These are phyloP conservation scores for Porcisia hertigi DNA, from an alignment of 208 protist species.

Conservation along the genomic window DNA sequence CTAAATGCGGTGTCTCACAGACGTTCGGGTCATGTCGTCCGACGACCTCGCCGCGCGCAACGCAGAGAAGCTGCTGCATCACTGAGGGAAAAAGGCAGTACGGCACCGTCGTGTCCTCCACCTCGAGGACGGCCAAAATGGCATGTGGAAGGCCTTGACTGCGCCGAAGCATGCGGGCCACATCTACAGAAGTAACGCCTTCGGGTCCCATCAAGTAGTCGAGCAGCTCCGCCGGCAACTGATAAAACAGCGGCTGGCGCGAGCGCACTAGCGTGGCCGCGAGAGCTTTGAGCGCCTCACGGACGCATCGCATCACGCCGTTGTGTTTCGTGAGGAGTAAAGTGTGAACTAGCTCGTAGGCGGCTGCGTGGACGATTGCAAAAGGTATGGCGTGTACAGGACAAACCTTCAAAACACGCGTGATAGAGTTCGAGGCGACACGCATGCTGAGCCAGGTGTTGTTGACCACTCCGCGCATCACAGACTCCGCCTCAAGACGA, in stretches of 20 bases:
- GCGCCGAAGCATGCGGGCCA: slow-evolving; percentile 82
- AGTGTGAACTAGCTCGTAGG: slow-evolving; percentile 67
- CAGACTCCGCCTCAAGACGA: slow-evolving; percentile 41
- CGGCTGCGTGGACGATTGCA: slow-evolving; percentile 35
- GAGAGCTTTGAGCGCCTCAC: slow-evolving; percentile 60
- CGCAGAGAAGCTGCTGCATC: slow-evolving; percentile 61
- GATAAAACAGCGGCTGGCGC: slow-evolving; percentile 44
- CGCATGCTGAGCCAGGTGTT: slow-evolving; percentile 91
- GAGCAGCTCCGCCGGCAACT: slow-evolving; percentile 66
- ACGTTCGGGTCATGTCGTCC: not conserved
- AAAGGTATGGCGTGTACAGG: slow-evolving; percentile 45
- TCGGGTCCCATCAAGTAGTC: slow-evolving; percentile 70
- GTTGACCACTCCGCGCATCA: slow-evolving; percentile 86
- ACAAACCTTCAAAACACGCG: slow-evolving; percentile 42
- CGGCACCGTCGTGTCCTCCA: slow-evolving; percentile 74
- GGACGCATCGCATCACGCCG: slow-evolving; percentile 85
- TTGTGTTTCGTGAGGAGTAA: slow-evolving; percentile 91
- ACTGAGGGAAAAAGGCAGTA: slow-evolving; percentile 65
- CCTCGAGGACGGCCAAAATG: slow-evolving; percentile 79
- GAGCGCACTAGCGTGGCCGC: slow-evolving; percentile 65
- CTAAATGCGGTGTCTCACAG: not conserved
- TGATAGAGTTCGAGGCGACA: slow-evolving; percentile 45
- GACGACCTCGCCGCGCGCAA: slow-evolving; percentile 30
- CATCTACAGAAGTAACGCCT: slow-evolving; percentile 74
- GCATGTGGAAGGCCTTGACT: slow-evolving; percentile 90